phyloP scores from a whole-genome alignment of 2,329 filamentous ascomycete genomes.

The Trichoderma sp. region DNA sequence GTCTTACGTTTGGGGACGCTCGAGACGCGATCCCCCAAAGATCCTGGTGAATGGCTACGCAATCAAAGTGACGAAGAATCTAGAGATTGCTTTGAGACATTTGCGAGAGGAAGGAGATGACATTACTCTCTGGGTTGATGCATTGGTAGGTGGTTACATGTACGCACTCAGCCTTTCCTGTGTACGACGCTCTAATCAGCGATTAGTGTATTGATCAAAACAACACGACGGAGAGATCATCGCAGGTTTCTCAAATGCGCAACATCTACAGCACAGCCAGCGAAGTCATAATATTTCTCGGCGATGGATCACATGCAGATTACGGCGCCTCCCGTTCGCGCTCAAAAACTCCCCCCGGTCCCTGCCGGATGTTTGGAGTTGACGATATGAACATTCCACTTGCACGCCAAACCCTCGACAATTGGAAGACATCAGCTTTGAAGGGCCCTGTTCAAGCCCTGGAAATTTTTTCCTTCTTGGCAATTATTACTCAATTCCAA shows the following conservation, averaged over 20 bases:
- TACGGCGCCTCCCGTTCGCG: not conserved
- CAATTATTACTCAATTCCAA: accelerated
- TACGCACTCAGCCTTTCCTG: not conserved
- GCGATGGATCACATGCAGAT: not conserved
- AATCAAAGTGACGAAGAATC: not conserved
- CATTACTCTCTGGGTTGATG: not conserved
- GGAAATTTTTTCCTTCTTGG: not conserved
- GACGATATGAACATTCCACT: not conserved
- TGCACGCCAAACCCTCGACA: not conserved
- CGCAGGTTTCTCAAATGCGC: slow-evolving; percentile 10
- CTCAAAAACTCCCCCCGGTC: not conserved
- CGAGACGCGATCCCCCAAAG: not conserved
- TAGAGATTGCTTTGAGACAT: not conserved
- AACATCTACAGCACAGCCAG: not conserved
- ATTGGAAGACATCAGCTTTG: not conserved
- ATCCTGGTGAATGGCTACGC: not conserved
- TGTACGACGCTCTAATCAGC: not conserved
- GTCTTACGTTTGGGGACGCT: not conserved
- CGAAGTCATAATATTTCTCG: not conserved
- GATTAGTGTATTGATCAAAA: slow-evolving; percentile 11
- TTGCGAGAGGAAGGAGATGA: not conserved
- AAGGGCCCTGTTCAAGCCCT: not conserved
- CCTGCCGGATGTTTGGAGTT: not conserved
- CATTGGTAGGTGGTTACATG: not conserved
- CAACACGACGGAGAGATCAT: not conserved